Evolutionary conservation across 371 early-diverging fungal species (phyloP), one percentile per base, ranked within the genome.

Genomic region (Mucor plumbeus): DNA sequence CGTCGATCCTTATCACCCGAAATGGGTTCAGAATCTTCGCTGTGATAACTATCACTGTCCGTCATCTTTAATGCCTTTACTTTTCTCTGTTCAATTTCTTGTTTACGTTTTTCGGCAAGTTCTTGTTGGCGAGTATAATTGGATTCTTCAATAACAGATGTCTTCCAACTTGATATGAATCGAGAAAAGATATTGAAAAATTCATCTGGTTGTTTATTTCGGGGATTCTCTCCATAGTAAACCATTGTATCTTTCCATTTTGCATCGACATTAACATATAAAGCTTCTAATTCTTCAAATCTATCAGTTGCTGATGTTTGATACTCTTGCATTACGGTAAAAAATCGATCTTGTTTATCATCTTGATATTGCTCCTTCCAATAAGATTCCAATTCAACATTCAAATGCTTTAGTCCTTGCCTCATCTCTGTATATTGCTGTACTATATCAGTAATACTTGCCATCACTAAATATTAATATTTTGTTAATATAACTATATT

Each of bases 191-290:
- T 86, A 4, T 88, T 86, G 81, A 94, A 94, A 77, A 93, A 95
- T 65, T 94, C 95, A 61, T 95, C 95, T 0, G 93, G 92, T 57
- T 88, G 88, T 74, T 86, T 91, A 13, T 77, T 77, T 21, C 71
- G 75, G 19, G 93, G 82, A 65, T 94, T 92, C 70, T 97, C 97
- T 31, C 96, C 95, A 67, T 85, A 94, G 40, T 88, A 88, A 0
- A 64, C 21, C 74, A 82, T 79, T 14, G 70, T 70, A 65, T 79
- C 77, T 44, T 79, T 80, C 79, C 79, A 83, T 59, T 72, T 79
- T 4, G 69, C 76, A 61, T 83, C 83, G 65, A 83, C 77, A 38
- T 80, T 80, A 35, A 79, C 48, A 58, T 81, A 83, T 1, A 83
- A 54, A 15, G 79, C 69, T 48, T 80, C 75, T 1, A 83, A 64